Evolutionary conservation across 768 basidiomycete genomes (phyloP).

Genomic region (Hygrophoropsis aurantiaca): DNA sequence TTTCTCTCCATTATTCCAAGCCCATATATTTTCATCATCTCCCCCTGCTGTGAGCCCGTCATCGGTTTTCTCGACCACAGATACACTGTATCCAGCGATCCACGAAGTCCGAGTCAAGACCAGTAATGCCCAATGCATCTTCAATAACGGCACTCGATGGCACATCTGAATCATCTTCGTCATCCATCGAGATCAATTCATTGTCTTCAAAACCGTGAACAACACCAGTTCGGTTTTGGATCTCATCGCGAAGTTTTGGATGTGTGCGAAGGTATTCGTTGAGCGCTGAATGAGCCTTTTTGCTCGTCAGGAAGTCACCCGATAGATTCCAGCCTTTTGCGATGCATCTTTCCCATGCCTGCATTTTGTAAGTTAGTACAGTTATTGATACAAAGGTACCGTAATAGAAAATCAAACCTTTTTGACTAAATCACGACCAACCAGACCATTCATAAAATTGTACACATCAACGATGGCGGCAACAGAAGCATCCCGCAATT

Average conservation of each 20-base stretch:
- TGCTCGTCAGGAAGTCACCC: slow-evolving; percentile 14
- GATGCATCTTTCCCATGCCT: slow-evolving; percentile 15
- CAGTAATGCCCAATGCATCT: background rate
- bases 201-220: slow-evolving; percentile 1
- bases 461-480: slow-evolving; percentile 13
- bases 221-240: slow-evolving; percentile 3
- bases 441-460: slow-evolving; percentile 11
- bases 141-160: slow-evolving; percentile 3
- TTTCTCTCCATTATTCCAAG: too few species aligned
- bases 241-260: slow-evolving; percentile 12
- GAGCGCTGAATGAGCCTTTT: slow-evolving; percentile 10
- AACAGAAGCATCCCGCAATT: slow-evolving; percentile 21
- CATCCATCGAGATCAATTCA: background rate
- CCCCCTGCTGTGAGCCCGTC: too few species aligned
- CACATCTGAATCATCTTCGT: slow-evolving; percentile 5
- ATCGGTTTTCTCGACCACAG: too few species aligned
- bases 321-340: slow-evolving; percentile 18
- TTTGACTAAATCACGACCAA: slow-evolving; percentile 14
- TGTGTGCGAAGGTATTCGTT: slow-evolving; percentile 13
- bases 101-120: too few species aligned
- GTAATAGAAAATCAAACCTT: too few species aligned
- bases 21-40: too few species aligned
- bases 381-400: background rate
- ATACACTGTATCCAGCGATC: too few species aligned
- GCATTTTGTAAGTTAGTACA: too few species aligned